Evolutionary conservation across 306 rosid species (phyloP), one percentile per base, ranked within the genome.

Genomic region (Clitoria ternatea): DNA sequence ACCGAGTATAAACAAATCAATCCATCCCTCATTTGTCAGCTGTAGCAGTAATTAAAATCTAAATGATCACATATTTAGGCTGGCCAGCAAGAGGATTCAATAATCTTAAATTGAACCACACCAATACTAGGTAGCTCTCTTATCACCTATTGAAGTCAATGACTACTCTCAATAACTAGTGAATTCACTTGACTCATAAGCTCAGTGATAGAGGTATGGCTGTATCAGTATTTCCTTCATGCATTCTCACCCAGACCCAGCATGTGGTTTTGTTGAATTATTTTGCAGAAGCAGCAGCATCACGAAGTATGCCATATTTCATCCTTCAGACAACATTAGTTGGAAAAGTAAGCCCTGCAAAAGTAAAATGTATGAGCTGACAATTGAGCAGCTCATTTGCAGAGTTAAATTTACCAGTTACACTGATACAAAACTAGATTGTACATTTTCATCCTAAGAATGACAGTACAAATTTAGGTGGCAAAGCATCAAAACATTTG

Each of bases 271-370:
- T 26, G 63, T 37, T 33, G 81, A 72, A 52, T 37, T 76, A 53
- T 79, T 70, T 62, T 50, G 39, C 63, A 72, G 59, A 52, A 36
- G 45, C 23, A 36, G 78, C 72, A 79, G 74, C 77, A 50, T 22
- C 63, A 63, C 30, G 54, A 52, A 27, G 48, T 14, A 61, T 44
- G 44, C 22, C 75, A 64, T 50, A 24, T 62, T 63, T 65, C 76
- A 52, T 63, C 73, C 77, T 35, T 67, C 77, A 37, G 71, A 70
- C 65, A 54, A 70, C 39, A 68, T 80, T 55, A 68, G 61, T 42
- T 6, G 59, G 18, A 47, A 24, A 66, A 61, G 50, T 8, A 57
- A 33, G 44, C 56, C 92, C 87, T 84, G 84, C 87, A 82, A 77
- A 84, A 74, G 69, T 77, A 50, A 69, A 76, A 57, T 3, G 69